Evolutionary conservation across 2,329 filamentous ascomycete genomes (phyloP).

Genomic region (Colletotrichum higginsianum): DNA sequence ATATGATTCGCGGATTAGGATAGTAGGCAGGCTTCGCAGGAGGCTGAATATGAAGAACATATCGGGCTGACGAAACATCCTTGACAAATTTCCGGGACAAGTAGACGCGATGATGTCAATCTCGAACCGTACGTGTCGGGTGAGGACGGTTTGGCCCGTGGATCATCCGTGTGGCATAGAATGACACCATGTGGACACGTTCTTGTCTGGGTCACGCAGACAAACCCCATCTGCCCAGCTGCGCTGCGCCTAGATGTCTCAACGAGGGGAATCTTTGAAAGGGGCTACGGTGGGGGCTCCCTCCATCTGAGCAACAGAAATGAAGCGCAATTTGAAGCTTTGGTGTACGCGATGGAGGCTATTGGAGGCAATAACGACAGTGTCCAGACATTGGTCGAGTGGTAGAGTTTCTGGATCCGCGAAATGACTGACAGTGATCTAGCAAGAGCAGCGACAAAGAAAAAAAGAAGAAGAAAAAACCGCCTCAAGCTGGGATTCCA

Average conservation of each 20-base stretch:
- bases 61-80: conserved; percentile 15
- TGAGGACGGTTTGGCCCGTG: conserved; percentile 36
- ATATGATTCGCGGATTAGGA: neutral
- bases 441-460: conserved; percentile 28
- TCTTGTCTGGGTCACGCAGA: conserved; percentile 30
- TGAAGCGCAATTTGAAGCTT: conserved; percentile 21
- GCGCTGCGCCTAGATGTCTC: conserved; percentile 28
- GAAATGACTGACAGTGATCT: conserved; percentile 15
- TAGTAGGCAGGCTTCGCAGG: conserved; percentile 14
- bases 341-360: conserved; percentile 10
- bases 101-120: conserved; percentile 33
- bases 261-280: conserved; percentile 5
- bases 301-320: conserved; percentile 13
- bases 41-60: conserved; percentile 13
- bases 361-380: neutral
- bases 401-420: neutral
- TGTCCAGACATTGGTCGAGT: conserved; percentile 14
- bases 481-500: neutral
- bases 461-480: neutral
- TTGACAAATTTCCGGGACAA: conserved; percentile 4
- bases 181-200: conserved; percentile 28
- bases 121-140: conserved; percentile 17
- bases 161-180: conserved; percentile 29
- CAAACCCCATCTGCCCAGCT: conserved; percentile 27
- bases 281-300: neutral